A percentile compares a stretch with the other conserved stretches of the same genome.
These are phyloP conservation scores for Mollisiaceae sp. DNA, from an alignment of 2,329 filamentous ascomycete species.

Conservation along the genomic window DNA sequence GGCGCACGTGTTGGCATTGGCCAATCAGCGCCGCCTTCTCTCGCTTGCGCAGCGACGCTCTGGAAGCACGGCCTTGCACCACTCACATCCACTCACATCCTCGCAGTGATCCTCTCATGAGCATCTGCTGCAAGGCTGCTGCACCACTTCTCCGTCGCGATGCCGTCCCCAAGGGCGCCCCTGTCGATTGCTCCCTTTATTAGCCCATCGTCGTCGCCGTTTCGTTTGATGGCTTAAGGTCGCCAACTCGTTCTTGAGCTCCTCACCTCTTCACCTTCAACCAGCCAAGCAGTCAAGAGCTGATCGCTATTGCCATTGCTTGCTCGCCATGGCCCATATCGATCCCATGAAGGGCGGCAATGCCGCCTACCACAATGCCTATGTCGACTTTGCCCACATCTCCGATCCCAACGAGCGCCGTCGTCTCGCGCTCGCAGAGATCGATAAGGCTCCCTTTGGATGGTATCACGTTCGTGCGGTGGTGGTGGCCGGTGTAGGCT, in stretches of 20 bases:
- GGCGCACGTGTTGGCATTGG: background rate
- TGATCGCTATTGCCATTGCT: background rate
- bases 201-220: background rate
- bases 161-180: background rate
- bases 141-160: background rate
- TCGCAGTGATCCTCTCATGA: background rate
- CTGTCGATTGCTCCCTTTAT: slow-evolving; percentile 2
- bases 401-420: slow-evolving; percentile 79
- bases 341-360: slow-evolving; percentile 19
- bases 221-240: slow-evolving; percentile 4
- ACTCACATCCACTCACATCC: background rate
- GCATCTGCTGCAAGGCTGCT: background rate
- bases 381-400: slow-evolving; percentile 72
- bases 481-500: slow-evolving; percentile 50
- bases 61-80: background rate
- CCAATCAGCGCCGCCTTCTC: background rate
- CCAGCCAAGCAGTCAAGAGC: background rate
- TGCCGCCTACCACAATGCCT: slow-evolving; percentile 51
- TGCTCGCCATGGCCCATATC: background rate
- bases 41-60: background rate
- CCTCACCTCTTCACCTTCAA: background rate
- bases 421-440: slow-evolving; percentile 78
- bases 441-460: slow-evolving; percentile 81
- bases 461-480: slow-evolving; percentile 80
- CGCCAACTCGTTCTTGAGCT: slow-evolving; percentile 1